Base-by-base conservation (phyloP, 2,329 filamentous ascomycete genomes). In the Aureobasidium namibiae region DNA sequence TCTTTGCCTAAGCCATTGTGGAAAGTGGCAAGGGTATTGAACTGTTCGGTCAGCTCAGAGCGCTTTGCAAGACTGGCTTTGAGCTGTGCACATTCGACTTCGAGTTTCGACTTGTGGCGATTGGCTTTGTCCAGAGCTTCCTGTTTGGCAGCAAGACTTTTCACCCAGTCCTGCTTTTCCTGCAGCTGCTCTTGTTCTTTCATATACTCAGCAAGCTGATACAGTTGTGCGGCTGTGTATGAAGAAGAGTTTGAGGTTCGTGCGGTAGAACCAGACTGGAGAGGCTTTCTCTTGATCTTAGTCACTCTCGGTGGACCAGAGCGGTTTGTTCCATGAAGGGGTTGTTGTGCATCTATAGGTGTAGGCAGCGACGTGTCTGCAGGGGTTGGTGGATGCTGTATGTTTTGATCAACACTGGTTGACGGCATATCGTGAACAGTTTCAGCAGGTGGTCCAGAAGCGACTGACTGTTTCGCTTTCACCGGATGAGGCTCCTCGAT, bases 251-350 rank as follows among this genome's bases (percentile, higher is more conserved):
- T 41, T 23, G 38, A n/a, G 18, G 21, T 36, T 4, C 41, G 21
- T 29, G 10, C 11, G 1, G 16, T 16, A 5, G 31, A 18, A 6
- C 31, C 38, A 33, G 33, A 16, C 10, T 21, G 26, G 18, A 50
- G 18, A 8, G 56, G 21, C 42, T 62, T 57, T 9, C 24, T 45
- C 3, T 34, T 59, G 36, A 36, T 62, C 24, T 62, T 62, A 7
- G 36, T 31, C 16, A 53, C 46, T 23, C 29, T 38, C 8, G 36
- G 10, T 3, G 31, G 13, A 23, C 21, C 38, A 4, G 56, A 21
- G 11, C 41, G 41, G 24, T 29, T 18, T 14, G 13, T 14, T 23
- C 11, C 41, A 38, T 8, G 53, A 2, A 39, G 16, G 23, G 21
- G n/a, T 14, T 46, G 31, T 18, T 36, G n/a, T 36, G 7, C 11